Base-by-base conservation (phyloP, 2,329 filamentous ascomycete species). In the Beauveria brongniartii region DNA sequence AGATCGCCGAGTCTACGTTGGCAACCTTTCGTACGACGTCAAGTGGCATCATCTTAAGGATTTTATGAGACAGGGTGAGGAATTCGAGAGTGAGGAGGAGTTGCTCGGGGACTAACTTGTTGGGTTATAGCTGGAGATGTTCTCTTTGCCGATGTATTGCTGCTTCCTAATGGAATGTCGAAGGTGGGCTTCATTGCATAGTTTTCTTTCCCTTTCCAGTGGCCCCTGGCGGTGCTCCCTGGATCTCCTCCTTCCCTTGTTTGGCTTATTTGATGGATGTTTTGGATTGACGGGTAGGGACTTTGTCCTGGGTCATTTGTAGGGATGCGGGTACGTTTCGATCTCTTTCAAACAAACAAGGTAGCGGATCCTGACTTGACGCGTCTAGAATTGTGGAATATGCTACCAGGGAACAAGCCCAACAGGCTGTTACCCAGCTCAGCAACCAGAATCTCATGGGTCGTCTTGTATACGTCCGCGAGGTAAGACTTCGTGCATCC, bases 101-200 rank as follows among this genome's bases (percentile, higher is more conserved):
- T 64, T 62, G 63, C 65, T 63, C 64, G 67, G 69, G 64, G 65
- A 70, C 77, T 80, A 72, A 80, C 75, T 68, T 69, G 66, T 61
- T 66, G 67, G 63, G 59, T 69, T 72, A 62, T 78, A 97, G 94
- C 94, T 82, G 94, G 94, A 85, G 93, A 97, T 79, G 94, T 99
- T 77, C 87, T 97, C 81, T 99, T 96, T 82, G 94, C 94, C 82
- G 94, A 99, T 85, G 94, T 99, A 75, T 88, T 99, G 80, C 84
- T 96, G 78, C 92, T 99, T 88, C 94, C 94, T 74, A 99, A 99
- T 85, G 94, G 94, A 92, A 99, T 99, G 94, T 97, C 93, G 91
- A 99, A 99, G 93, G 93, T 97, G 92, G 91, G 91, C 92, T 87
- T 88, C 84, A 89, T 90, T 82, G 86, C 81, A 83, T 92, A 89